Evolutionary conservation across 352 stramenopile genomes (phyloP).

Genomic region (Globisporangium okanoganense): DNA sequence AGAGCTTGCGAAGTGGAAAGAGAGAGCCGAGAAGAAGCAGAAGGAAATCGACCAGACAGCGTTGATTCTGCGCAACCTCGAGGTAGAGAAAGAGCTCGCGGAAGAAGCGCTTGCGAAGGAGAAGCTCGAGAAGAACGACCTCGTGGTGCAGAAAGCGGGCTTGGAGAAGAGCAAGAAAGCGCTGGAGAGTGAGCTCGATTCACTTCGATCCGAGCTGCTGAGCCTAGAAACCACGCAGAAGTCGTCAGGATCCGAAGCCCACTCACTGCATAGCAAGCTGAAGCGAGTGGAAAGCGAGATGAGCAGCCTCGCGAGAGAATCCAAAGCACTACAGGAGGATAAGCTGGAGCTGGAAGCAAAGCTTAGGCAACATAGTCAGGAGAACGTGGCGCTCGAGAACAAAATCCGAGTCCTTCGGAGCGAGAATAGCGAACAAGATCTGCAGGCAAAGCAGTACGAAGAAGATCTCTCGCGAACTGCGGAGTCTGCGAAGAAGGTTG

Average conservation of each 20-base stretch:
- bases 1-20: conserved; percentile 32
- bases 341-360: conserved; percentile 24
- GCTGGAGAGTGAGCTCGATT: conserved; percentile 22
- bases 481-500: conserved; percentile 17
- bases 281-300: conserved; percentile 33
- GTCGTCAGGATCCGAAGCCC: conserved; percentile 16
- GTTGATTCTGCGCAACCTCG: conserved; percentile 15
- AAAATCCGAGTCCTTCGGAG: conserved; percentile 23
- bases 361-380: conserved; percentile 17
- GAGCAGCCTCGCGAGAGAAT: conserved; percentile 18
- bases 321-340: conserved; percentile 21
- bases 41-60: conserved; percentile 30
- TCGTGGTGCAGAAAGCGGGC: conserved; percentile 9
- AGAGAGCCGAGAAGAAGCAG: conserved; percentile 26
- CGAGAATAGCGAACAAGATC: conserved; percentile 26
- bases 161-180: conserved; percentile 26
- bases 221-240: conserved; percentile 22
- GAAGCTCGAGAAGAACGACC: conserved; percentile 25
- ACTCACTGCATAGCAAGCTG: conserved; percentile 27
- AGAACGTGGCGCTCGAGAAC: conserved; percentile 23
- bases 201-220: conserved; percentile 18
- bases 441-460: conserved; percentile 19
- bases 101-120: conserved; percentile 22
- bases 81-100: conserved; percentile 28
- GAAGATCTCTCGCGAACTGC: conserved; percentile 19